These are phyloP conservation scores for Talaromyces sp. DNA, from an alignment of 2,329 filamentous ascomycete genomes.

Conservation along the genomic window DNA sequence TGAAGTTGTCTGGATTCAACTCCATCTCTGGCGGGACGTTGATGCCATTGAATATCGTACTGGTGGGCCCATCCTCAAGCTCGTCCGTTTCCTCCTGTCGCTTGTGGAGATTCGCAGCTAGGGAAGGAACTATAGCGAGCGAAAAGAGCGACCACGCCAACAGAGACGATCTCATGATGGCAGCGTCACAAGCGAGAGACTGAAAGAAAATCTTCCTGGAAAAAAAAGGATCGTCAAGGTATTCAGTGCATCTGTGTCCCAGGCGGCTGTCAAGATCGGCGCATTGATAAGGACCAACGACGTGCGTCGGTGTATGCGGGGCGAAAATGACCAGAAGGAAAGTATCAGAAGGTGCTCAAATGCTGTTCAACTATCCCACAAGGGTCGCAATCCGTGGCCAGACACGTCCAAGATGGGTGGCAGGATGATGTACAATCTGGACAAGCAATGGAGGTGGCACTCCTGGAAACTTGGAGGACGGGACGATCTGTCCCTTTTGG, in stretches of 20 bases:
- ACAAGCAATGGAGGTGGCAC: conserved; percentile 11
- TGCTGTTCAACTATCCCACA: not conserved
- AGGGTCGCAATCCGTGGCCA: conserved; percentile 8
- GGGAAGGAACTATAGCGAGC: conserved; percentile 33
- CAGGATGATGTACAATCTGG: not conserved
- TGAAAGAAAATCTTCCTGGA: conserved; percentile 5
- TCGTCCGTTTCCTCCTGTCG: conserved; percentile 21
- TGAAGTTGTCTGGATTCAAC: conserved; percentile 47
- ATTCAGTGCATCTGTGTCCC: conserved; percentile 6
- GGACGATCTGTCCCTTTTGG: conserved; percentile 16
- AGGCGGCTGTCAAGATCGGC: conserved; percentile 9
- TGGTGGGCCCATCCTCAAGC: conserved; percentile 21
- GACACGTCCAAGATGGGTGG: not conserved
- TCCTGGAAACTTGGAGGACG: conserved; percentile 9
- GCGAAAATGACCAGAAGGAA: not conserved
- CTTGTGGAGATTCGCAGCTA: conserved; percentile 31
- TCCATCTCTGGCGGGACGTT: conserved; percentile 51
- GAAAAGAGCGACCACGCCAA: conserved; percentile 38
- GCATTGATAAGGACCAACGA: conserved; percentile 6
- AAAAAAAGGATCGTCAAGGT: conserved; percentile 4
- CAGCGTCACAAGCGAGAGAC: conserved; percentile 21
- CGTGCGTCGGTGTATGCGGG: not conserved
- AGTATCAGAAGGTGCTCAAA: not conserved
- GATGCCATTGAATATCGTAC: conserved; percentile 50
- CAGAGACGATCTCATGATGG: conserved; percentile 38